These are phyloP conservation scores for Zygotorulaspora danielsina DNA, from an alignment of 805 yeast genomes.

Conservation along the genomic window DNA sequence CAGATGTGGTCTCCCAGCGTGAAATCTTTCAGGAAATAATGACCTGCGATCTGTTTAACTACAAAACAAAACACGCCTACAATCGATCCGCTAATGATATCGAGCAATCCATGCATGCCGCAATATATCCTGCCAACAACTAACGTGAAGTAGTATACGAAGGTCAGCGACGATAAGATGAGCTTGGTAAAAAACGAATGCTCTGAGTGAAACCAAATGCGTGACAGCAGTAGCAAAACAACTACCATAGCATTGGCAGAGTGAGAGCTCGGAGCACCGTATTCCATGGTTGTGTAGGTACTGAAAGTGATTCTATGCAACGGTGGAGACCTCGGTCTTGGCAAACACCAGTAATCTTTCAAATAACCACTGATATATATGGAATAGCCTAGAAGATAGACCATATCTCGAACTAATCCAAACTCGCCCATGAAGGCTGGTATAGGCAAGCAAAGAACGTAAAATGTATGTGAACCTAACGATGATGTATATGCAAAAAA, in stretches of 20 bases:
- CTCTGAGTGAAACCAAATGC: slow-evolving; percentile 14
- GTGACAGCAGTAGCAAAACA: slow-evolving; percentile 45
- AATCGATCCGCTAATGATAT: slow-evolving; percentile 58
- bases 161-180: slow-evolving; percentile 19
- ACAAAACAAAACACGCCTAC: slow-evolving; percentile 56
- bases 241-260: slow-evolving; percentile 92
- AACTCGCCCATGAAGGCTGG: slow-evolving; percentile 77
- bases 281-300: slow-evolving; percentile 86
- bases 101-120: slow-evolving; percentile 95
- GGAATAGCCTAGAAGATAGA: slow-evolving; percentile 52
- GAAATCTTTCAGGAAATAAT: slow-evolving; percentile 40
- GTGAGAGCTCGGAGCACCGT: slow-evolving; percentile 93
- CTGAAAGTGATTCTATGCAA: slow-evolving; percentile 83
- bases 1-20: slow-evolving; percentile 24
- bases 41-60: slow-evolving; percentile 41
- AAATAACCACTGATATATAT: slow-evolving; percentile 67
- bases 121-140: slow-evolving; percentile 83
- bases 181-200: slow-evolving; percentile 7
- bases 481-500: slow-evolving; percentile 87
- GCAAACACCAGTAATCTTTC: slow-evolving; percentile 84
- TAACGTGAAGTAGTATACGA: slow-evolving; percentile 57
- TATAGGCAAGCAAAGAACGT: slow-evolving; percentile 80
- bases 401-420: slow-evolving; percentile 61
- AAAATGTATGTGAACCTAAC: slow-evolving; percentile 90
- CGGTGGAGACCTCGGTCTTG: slow-evolving; percentile 92